These are phyloP conservation scores for Suillus plorans DNA, from an alignment of 768 basidiomycete genomes.

Conservation along the genomic window DNA sequence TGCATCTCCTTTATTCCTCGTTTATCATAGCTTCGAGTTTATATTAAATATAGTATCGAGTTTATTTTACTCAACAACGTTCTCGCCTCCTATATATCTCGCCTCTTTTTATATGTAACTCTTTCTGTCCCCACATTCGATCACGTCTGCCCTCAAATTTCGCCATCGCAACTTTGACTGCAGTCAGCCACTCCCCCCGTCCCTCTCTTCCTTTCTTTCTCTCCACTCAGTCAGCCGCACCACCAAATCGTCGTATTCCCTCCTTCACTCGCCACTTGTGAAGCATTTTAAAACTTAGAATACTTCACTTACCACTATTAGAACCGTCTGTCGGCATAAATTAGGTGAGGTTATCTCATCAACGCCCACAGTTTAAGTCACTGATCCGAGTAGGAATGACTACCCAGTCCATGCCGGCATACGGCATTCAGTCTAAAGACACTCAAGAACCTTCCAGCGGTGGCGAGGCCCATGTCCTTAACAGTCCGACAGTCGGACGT, in stretches of 20 bases:
- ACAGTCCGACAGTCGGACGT: slow-evolving; percentile 11
- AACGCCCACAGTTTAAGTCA: not conserved
- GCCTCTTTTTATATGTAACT: not conserved
- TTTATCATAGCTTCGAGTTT: slow-evolving; percentile 4
- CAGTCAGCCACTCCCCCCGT: not conserved
- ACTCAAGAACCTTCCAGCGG: not conserved
- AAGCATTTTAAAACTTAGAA: not conserved
- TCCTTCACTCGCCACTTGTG: not conserved
- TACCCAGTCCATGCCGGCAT: slow-evolving; percentile 4
- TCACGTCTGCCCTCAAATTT: slow-evolving; percentile 7
- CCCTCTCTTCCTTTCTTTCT: not conserved
- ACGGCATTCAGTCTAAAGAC: not conserved
- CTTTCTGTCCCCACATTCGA: not conserved
- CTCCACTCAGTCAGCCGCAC: not conserved
- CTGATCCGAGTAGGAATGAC: not conserved
- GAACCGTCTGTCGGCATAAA: not conserved
- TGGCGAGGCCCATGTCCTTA: not conserved
- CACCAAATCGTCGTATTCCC: not conserved
- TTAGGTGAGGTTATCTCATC: not conserved
- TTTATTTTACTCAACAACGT: not conserved
- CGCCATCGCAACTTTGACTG: not conserved
- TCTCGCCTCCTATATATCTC: slow-evolving; percentile 4
- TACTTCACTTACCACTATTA: not conserved
- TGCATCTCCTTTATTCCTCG: not conserved
- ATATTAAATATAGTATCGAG: not conserved